Conservation (phyloP, 805 yeast species). For the Metahyphopichia silvanorum region DNA sequence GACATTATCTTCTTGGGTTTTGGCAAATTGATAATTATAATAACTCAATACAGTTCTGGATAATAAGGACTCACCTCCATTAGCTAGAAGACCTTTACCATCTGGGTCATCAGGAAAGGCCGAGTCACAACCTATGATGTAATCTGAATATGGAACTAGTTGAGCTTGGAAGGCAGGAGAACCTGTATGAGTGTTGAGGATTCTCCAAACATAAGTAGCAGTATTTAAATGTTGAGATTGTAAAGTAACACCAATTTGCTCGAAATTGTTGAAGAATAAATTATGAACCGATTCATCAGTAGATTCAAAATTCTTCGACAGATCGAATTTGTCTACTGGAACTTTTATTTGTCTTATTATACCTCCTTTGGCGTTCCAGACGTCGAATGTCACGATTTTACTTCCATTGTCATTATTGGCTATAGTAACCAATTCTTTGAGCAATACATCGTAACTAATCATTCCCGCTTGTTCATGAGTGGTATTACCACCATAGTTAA, state of each 20-base stretch:
- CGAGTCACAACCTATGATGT: slow-evolving; percentile 67
- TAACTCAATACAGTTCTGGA: slow-evolving; percentile 62
- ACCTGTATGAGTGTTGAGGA: slow-evolving; percentile 65
- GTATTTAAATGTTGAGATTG: slow-evolving; percentile 76
- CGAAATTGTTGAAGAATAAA: slow-evolving; percentile 34
- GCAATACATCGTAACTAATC: slow-evolving; percentile 41
- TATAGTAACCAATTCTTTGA: slow-evolving; percentile 38
- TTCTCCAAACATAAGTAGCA: slow-evolving; percentile 85
- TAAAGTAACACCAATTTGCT: slow-evolving; percentile 59
- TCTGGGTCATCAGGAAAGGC: slow-evolving; percentile 56
- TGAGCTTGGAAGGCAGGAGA: slow-evolving; percentile 86
- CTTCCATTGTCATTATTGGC: slow-evolving; percentile 29
- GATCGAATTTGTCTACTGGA: slow-evolving; percentile 14
- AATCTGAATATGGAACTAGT: slow-evolving; percentile 80
- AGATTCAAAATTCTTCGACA: slow-evolving; percentile 5
- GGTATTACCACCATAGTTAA: slow-evolving; percentile 31
- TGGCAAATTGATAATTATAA: slow-evolving; percentile 43
- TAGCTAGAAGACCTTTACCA: slow-evolving; percentile 64
- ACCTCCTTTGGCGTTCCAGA: slow-evolving; percentile 91
- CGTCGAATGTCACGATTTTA: slow-evolving; percentile 49
- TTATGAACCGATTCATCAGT: slow-evolving; percentile 17
- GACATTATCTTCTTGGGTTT: slow-evolving; percentile 28
- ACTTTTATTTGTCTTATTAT: slow-evolving; percentile 29
- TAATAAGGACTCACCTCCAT: slow-evolving; percentile 83
- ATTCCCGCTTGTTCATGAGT: slow-evolving; percentile 31